A percentile compares a stretch with the other conserved stretches of the same genome.
These are phyloP conservation scores for Pseudozyma pruni DNA, from an alignment of 1,284 basidiomycete species.

Conservation along the genomic window DNA sequence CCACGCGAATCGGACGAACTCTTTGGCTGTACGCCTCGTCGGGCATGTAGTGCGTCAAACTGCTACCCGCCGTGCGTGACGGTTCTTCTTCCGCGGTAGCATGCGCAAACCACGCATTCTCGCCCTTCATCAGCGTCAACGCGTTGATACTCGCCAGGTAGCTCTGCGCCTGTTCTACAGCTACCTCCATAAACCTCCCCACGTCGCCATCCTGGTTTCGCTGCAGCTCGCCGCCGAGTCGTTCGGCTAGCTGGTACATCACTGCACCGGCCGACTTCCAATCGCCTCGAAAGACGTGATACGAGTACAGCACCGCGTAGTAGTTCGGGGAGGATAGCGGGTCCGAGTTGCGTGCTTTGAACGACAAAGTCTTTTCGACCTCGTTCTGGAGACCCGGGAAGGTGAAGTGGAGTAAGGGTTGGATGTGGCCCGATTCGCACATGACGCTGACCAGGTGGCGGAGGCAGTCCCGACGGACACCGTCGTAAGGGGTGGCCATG, in stretches of 20 bases:
- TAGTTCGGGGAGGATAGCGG: slow-evolving; percentile 87
- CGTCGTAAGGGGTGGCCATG: slow-evolving; percentile 70
- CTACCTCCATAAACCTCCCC: slow-evolving; percentile 69
- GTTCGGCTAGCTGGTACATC: slow-evolving; percentile 92
- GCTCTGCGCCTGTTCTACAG: slow-evolving; percentile 79
- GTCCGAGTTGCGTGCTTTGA: slow-evolving; percentile 94
- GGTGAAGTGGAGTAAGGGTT: slow-evolving; percentile 82
- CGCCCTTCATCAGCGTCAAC: slow-evolving; percentile 81
- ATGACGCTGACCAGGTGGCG: slow-evolving; percentile 92
- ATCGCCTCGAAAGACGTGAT: slow-evolving; percentile 69
- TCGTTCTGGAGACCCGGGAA: slow-evolving; percentile 87
- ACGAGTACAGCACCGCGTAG: slow-evolving; percentile 92
- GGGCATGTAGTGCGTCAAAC: slow-evolving; percentile 80
- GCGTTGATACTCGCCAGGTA: slow-evolving; percentile 90
- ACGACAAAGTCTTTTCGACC: slow-evolving; percentile 87
- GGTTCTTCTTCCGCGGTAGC: slow-evolving; percentile 35
- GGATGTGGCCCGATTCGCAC: slow-evolving; percentile 88
- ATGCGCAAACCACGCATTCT: slow-evolving; percentile 82
- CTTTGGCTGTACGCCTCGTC: slow-evolving; percentile 73
- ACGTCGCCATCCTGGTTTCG: slow-evolving; percentile 4
- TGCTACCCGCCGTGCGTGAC: slow-evolving; percentile 69
- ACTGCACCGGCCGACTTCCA: slow-evolving; percentile 70
- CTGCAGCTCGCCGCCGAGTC: slow-evolving; percentile 74
- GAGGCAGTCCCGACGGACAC: slow-evolving; percentile 91
- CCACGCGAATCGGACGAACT: slow-evolving; percentile 76